Conservation (phyloP, 306 rosid genomes). For the Trifolium repens region DNA sequence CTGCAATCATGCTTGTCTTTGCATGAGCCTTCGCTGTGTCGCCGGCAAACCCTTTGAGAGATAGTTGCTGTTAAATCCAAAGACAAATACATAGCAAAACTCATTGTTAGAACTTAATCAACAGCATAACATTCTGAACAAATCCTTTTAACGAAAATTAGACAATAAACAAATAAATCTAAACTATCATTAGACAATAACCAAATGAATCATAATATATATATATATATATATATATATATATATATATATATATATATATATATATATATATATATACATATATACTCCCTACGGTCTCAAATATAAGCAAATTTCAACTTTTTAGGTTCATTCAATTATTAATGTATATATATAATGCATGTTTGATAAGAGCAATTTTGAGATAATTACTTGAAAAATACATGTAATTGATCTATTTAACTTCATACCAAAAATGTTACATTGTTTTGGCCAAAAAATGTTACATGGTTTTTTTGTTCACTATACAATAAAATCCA, state of each 20-base stretch:
- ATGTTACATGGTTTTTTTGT: not conserved
- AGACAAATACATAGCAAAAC: not conserved
- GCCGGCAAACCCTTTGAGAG: conserved; percentile 97
- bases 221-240: too few species aligned
- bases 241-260: too few species aligned
- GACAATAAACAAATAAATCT: not conserved
- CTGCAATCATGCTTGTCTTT: conserved; percentile 98
- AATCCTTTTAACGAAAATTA: not conserved
- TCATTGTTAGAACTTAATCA: conserved; percentile 39
- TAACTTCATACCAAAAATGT: not conserved
- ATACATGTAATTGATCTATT: too few species aligned
- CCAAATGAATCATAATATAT: too few species aligned
- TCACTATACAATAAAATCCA: conserved; percentile 24
- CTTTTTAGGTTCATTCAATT: too few species aligned
- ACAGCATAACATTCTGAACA: not conserved
- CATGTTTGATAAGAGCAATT: too few species aligned
- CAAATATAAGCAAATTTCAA: too few species aligned
- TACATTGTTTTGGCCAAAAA: not conserved
- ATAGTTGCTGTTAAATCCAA: conserved; percentile 78
- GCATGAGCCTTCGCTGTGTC: conserved; percentile 99
- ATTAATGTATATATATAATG: too few species aligned
- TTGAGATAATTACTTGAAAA: too few species aligned
- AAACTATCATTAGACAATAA: too few species aligned
- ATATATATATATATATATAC: too few species aligned
- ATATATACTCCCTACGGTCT: too few species aligned